Conservation (phyloP, 306 rosid genomes). For the Luffa acutangula region DNA sequence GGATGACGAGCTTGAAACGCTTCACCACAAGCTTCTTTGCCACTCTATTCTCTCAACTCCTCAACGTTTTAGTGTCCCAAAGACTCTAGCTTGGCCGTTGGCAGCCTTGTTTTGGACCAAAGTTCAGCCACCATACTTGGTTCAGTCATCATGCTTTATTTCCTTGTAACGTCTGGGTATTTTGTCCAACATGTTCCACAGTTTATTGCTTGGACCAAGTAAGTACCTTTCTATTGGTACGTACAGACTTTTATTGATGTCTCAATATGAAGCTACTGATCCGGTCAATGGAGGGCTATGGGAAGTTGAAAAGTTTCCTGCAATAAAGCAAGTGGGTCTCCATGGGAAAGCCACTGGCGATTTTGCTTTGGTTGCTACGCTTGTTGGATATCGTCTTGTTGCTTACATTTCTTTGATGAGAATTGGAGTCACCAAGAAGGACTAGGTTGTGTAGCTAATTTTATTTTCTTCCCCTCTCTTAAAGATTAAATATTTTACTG, state of each 20-base stretch:
- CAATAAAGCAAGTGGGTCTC: slow-evolving; percentile 38
- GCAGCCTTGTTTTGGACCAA: slow-evolving; percentile 44
- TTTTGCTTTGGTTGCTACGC: slow-evolving; percentile 39
- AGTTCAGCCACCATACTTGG: slow-evolving; percentile 42
- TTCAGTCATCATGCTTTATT: slow-evolving; percentile 47
- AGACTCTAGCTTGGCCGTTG: slow-evolving; percentile 64
- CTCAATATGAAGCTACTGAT: slow-evolving; percentile 33
- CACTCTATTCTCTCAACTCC: slow-evolving; percentile 26
- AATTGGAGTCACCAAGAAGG: slow-evolving; percentile 40
- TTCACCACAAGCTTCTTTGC: slow-evolving; percentile 8
- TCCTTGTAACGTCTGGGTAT: slow-evolving; percentile 46
- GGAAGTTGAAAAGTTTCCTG: slow-evolving; percentile 26
- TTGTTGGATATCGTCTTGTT: slow-evolving; percentile 45
- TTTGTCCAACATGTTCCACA: slow-evolving; percentile 53
- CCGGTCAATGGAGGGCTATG: slow-evolving; percentile 13
- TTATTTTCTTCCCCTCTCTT: too few relatives aligned
- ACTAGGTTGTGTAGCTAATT: background rate
- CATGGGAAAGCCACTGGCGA: slow-evolving; percentile 14
- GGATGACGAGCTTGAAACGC: slow-evolving; percentile 47
- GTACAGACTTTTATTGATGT: slow-evolving; percentile 38
- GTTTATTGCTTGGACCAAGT: slow-evolving; percentile 52
- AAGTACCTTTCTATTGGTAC: slow-evolving; percentile 35
- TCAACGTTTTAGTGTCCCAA: slow-evolving; percentile 42
- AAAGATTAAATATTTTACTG: background rate
- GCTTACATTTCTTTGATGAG: slow-evolving; percentile 61